phyloP scores from a whole-genome alignment of 2,329 filamentous ascomycete genomes.

The Parafenestella ontariensis region DNA sequence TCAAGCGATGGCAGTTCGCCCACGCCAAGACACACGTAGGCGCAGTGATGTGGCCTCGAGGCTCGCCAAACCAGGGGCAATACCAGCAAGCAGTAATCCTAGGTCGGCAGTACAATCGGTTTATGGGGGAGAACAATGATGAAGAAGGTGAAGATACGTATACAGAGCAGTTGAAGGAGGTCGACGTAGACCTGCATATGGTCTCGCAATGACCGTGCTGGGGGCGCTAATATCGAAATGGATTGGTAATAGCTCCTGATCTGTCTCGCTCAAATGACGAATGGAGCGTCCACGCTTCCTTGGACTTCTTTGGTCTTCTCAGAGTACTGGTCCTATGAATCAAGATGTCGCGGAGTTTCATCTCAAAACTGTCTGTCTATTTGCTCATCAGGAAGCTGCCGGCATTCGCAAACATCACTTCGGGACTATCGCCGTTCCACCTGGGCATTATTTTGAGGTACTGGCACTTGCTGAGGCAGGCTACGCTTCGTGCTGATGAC shows the following conservation, averaged over 20 bases:
- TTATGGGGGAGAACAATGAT: background rate
- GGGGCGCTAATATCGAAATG: conserved; percentile 41
- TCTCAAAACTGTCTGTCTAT: background rate
- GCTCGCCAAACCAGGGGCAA: conserved; percentile 32
- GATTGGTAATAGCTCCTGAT: conserved; percentile 41
- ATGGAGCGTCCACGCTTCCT: conserved; percentile 1
- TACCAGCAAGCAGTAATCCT: conserved; percentile 15
- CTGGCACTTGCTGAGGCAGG: background rate
- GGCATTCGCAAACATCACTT: background rate
- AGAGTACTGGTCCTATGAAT: background rate
- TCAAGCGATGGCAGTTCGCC: conserved; percentile 42
- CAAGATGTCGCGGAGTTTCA: background rate
- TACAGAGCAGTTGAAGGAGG: conserved; percentile 27
- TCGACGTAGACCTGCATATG: conserved; percentile 41
- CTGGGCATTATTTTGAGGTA: too few species aligned
- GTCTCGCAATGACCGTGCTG: conserved; percentile 37
- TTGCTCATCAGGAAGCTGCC: background rate
- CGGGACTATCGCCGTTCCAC: too few species aligned
- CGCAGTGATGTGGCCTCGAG: conserved; percentile 43
- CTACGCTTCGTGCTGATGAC: background rate
- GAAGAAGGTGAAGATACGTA: conserved; percentile 12
- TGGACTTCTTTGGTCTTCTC: background rate
- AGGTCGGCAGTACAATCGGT: background rate
- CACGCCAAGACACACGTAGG: conserved; percentile 46
- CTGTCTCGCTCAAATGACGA: conserved; percentile 16